These are phyloP conservation scores for Ascocoryne sarcoides DNA, from an alignment of 2,329 filamentous ascomycete genomes.

Conservation along the genomic window DNA sequence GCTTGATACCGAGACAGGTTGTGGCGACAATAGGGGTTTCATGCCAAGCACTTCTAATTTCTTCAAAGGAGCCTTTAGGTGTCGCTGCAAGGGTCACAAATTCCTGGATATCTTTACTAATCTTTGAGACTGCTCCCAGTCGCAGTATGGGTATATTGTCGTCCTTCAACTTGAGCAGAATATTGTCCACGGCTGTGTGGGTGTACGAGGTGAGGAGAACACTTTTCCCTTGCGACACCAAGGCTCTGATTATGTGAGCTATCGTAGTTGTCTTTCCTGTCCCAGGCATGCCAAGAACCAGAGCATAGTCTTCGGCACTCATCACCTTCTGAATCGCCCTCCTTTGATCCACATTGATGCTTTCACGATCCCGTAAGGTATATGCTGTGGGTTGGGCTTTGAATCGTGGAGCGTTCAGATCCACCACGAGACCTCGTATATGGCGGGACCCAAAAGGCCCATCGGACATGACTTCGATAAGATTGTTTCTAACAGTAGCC, in stretches of 20 bases:
- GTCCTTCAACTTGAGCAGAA: slow-evolving; percentile 79
- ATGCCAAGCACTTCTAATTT: slow-evolving; percentile 77
- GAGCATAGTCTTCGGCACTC: slow-evolving; percentile 86
- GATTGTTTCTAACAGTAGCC: slow-evolving; percentile 87
- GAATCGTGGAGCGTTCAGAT: slow-evolving; percentile 66
- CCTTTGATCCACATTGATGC: slow-evolving; percentile 80
- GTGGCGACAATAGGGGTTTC: slow-evolving; percentile 85
- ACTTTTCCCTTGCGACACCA: slow-evolving; percentile 83
- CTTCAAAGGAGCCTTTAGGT: slow-evolving; percentile 68
- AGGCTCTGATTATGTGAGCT: slow-evolving; percentile 86
- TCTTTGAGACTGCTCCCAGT: slow-evolving; percentile 75
- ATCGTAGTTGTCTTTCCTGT: slow-evolving; percentile 98
- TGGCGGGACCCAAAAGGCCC: slow-evolving; percentile 60
- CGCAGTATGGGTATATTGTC: slow-evolving; percentile 73
- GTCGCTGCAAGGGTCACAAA: slow-evolving; percentile 74
- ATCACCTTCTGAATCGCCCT: slow-evolving; percentile 89
- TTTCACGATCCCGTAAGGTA: slow-evolving; percentile 50
- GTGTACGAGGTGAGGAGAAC: slow-evolving; percentile 93
- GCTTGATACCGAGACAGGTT: slow-evolving; percentile 86
- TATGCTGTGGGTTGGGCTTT: slow-evolving; percentile 57
- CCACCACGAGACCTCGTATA: slow-evolving; percentile 72
- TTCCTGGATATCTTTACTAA: slow-evolving; percentile 78
- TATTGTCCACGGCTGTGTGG: slow-evolving; percentile 96
- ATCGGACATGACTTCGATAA: slow-evolving; percentile 85
- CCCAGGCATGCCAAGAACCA: slow-evolving; percentile 97